Evolutionary conservation across 2,329 filamentous ascomycete genomes (phyloP).

Genomic region (Stachybotrys echinatus): DNA sequence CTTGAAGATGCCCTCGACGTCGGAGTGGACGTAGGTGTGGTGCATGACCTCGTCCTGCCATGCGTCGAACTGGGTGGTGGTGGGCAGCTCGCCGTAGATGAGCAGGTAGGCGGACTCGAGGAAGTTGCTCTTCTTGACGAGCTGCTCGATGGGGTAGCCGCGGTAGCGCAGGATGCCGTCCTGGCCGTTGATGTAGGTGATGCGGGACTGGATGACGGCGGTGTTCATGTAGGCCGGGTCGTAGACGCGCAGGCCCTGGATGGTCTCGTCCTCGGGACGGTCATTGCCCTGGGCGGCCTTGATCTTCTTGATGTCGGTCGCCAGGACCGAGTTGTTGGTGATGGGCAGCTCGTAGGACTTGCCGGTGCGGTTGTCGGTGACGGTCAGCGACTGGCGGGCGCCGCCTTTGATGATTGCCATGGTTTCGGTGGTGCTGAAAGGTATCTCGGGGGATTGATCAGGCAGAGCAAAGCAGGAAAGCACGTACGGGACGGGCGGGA

Average conservation of each 20-base stretch:
- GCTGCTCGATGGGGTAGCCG: constrained; percentile 45
- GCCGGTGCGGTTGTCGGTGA: constrained; percentile 44
- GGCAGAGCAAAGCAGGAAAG: too few species aligned
- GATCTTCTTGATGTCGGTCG: constrained; percentile 48
- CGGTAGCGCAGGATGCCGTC: constrained; percentile 47
- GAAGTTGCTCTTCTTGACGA: constrained; percentile 43
- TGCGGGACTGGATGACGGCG: constrained; percentile 41
- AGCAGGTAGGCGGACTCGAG: constrained; percentile 45
- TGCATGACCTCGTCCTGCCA: constrained; percentile 46
- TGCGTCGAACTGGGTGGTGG: constrained; percentile 27
- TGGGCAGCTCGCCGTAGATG: constrained; percentile 46
- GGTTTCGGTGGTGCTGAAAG: too few species aligned
- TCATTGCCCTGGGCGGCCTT: constrained; percentile 27
- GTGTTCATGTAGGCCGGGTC: constrained; percentile 51
- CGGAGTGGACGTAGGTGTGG: constrained; percentile 43
- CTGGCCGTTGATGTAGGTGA: constrained; percentile 48
- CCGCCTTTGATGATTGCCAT: constrained; percentile 4
- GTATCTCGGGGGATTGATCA: too few species aligned
- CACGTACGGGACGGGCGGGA: too few species aligned
- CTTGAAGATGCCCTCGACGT: constrained; percentile 45
- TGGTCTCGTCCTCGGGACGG: constrained; percentile 39
- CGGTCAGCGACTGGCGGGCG: constrained; percentile 29
- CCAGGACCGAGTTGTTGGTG: constrained; percentile 41
- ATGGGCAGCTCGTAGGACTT: constrained; percentile 44
- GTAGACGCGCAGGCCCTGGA: constrained; percentile 42